These are phyloP conservation scores for Chaetoscypha palmicola DNA, from an alignment of 2,329 filamentous ascomycete species.

Conservation along the genomic window DNA sequence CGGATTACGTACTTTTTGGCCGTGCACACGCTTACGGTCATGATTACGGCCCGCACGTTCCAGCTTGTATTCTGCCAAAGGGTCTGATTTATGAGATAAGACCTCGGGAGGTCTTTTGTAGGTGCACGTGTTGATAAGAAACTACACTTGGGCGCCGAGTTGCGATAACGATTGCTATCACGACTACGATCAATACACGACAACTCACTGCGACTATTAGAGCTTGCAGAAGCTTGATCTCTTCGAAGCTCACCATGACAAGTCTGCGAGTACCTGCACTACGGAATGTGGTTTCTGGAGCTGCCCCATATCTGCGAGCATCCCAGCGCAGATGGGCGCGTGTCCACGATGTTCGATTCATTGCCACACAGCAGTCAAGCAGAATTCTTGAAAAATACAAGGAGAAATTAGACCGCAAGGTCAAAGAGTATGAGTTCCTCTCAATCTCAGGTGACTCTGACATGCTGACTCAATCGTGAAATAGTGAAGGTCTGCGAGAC, in stretches of 20 bases:
- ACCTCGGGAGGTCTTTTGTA: too few species aligned
- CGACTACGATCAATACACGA: too few species aligned
- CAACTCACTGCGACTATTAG: too few species aligned
- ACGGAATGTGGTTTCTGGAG: slow-evolving; percentile 34
- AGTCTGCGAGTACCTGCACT: slow-evolving; percentile 42
- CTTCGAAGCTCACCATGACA: slow-evolving; percentile 36
- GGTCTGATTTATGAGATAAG: too few species aligned
- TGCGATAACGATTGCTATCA: too few species aligned
- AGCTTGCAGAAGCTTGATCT: not conserved
- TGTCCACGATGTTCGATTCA: slow-evolving; percentile 85
- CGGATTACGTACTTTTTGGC: too few species aligned
- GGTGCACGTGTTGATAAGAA: too few species aligned
- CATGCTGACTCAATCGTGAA: not conserved
- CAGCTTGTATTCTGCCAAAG: too few species aligned
- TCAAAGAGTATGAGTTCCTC: slow-evolving; percentile 46
- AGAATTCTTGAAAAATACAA: slow-evolving; percentile 78
- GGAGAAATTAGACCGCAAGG: slow-evolving; percentile 77
- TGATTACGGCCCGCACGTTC: too few species aligned
- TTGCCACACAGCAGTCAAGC: slow-evolving; percentile 67
- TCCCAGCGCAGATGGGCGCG: slow-evolving; percentile 79
- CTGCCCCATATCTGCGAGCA: slow-evolving; percentile 27
- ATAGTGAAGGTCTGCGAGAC: slow-evolving; percentile 55
- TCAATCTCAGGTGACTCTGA: not conserved
- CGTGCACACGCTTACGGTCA: too few species aligned
- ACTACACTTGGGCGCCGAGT: too few species aligned